phyloP scores from a whole-genome alignment of 495 filamentous ascomycete species.

The Hypoxylon crocopeplum region DNA sequence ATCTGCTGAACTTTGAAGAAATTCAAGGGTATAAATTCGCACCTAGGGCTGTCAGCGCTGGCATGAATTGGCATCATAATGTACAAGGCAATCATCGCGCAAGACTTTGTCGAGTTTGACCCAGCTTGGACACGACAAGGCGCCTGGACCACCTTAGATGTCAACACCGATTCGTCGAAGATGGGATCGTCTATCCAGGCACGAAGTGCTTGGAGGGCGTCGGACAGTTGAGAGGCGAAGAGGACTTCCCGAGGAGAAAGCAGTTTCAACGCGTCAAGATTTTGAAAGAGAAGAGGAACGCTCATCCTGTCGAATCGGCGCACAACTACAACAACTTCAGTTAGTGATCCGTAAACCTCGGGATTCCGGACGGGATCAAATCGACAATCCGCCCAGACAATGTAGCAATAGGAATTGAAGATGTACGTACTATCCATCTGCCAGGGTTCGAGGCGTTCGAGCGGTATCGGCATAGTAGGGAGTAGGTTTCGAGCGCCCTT shows the following conservation, averaged over 20 bases:
- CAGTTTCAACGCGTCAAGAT: constrained; percentile 48
- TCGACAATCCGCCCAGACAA: not conserved
- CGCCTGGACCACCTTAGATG: constrained; percentile 45
- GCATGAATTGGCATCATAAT: constrained; percentile 55
- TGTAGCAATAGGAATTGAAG: too few species aligned
- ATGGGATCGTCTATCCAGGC: constrained; percentile 47
- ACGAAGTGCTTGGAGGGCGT: constrained; percentile 47
- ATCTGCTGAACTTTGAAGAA: constrained; percentile 60
- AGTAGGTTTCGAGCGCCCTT: constrained; percentile 69
- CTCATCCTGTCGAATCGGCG: constrained; percentile 64
- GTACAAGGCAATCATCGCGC: constrained; percentile 50
- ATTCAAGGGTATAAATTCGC: constrained; percentile 53
- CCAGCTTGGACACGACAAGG: constrained; percentile 44
- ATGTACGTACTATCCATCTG: constrained; percentile 57
- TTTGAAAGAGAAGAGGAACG: constrained; percentile 57
- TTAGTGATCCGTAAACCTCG: constrained; percentile 5
- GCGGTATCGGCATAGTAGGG: constrained; percentile 66
- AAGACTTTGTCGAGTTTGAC: constrained; percentile 36
- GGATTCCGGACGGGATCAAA: not conserved
- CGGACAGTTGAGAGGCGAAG: constrained; percentile 47
- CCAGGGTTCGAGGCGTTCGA: constrained; percentile 61
- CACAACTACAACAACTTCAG: constrained; percentile 44
- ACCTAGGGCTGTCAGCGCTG: constrained; percentile 40
- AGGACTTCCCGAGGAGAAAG: constrained; percentile 43
- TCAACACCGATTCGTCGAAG: constrained; percentile 53